Percentiles rank a stretch among this genome's conserved stretches.
These are phyloP conservation scores for Cadophora malorum DNA, from an alignment of 2,329 filamentous ascomycete genomes.

Conservation along the genomic window DNA sequence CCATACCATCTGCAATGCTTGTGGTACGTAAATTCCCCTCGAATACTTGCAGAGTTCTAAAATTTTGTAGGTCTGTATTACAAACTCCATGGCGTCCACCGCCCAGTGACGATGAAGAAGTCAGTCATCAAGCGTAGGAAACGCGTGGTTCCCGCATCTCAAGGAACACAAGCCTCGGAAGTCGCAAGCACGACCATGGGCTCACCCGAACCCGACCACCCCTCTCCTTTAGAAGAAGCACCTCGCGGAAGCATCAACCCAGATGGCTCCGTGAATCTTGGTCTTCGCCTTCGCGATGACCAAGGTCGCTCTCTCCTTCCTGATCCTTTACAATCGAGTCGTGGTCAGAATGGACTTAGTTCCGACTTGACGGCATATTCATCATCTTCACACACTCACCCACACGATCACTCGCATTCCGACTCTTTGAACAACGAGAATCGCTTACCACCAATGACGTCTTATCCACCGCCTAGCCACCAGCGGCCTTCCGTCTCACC, in stretches of 20 bases:
- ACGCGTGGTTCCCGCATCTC: conserved; percentile 83
- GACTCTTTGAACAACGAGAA: conserved; percentile 62
- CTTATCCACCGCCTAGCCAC: conserved; percentile 49
- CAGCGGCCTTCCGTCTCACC: conserved; percentile 65
- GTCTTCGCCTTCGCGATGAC: conserved; percentile 56
- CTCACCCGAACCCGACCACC: conserved; percentile 45
- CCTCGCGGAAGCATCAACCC: conserved; percentile 62
- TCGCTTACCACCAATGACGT: conserved; percentile 57
- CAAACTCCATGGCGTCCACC: conserved; percentile 92
- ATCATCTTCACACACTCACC: conserved; percentile 43
- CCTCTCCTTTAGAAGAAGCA: conserved; percentile 37
- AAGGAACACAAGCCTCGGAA: conserved; percentile 50
- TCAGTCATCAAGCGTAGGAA: conserved; percentile 95
- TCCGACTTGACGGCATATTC: conserved; percentile 52
- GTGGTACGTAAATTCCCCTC: conserved; percentile 67
- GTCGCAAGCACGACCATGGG: conserved; percentile 47
- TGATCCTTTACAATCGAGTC: conserved; percentile 36
- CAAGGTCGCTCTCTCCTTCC: conserved; percentile 41
- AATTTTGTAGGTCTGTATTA: conserved; percentile 76
- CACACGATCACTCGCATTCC: conserved; percentile 35
- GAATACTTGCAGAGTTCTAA: not conserved
- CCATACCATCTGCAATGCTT: conserved; percentile 98
- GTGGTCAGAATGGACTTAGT: conserved; percentile 48
- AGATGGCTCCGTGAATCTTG: conserved; percentile 70
- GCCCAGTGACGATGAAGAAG: conserved; percentile 98